These are phyloP conservation scores for Nicotiana paniculata DNA, from an alignment of 257 asterid species.

Conservation along the genomic window DNA sequence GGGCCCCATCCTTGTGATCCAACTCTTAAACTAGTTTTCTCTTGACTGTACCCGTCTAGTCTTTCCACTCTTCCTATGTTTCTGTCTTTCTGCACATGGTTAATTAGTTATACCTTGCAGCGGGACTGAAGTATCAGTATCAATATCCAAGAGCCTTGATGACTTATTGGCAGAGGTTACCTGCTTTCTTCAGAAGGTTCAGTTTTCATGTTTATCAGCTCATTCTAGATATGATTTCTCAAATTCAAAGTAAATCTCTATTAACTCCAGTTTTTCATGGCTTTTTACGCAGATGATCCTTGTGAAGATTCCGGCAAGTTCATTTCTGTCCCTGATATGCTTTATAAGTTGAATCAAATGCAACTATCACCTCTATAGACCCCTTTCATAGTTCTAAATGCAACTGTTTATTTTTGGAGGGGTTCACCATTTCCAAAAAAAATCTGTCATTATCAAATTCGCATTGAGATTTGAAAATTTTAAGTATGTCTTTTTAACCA, in stretches of 20 bases:
- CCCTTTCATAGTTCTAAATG: neutral
- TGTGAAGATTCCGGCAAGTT: slow-evolving; percentile 66
- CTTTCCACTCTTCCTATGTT: neutral
- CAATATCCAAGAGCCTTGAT: slow-evolving; percentile 34
- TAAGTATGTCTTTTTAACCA: neutral
- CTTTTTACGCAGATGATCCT: slow-evolving; percentile 49
- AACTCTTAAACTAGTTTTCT: slow-evolving; percentile 5
- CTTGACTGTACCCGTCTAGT: slow-evolving; percentile 5
- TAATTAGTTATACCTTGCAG: slow-evolving; percentile 22
- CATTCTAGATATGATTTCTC: slow-evolving; percentile 1
- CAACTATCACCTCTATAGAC: neutral
- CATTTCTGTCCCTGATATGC: slow-evolving; percentile 9
- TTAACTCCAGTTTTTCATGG: slow-evolving; percentile 12
- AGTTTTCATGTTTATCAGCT: slow-evolving; percentile 18
- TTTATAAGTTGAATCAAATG: slow-evolving; percentile 13
- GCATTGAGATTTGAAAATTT: neutral
- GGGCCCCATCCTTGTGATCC: slow-evolving; percentile 1
- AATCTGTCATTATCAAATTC: neutral
- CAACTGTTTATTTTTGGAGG: neutral
- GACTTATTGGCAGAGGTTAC: slow-evolving; percentile 38
- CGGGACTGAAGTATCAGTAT: slow-evolving; percentile 73
- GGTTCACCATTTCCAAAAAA: neutral
- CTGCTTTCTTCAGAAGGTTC: slow-evolving; percentile 56
- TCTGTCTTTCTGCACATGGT: neutral
- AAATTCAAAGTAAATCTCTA: slow-evolving; percentile 7